A percentile compares a stretch with the other conserved stretches of the same genome.
Conservation (phyloP, 176 grass and related monocot genomes). For the Canna indica region DNA sequence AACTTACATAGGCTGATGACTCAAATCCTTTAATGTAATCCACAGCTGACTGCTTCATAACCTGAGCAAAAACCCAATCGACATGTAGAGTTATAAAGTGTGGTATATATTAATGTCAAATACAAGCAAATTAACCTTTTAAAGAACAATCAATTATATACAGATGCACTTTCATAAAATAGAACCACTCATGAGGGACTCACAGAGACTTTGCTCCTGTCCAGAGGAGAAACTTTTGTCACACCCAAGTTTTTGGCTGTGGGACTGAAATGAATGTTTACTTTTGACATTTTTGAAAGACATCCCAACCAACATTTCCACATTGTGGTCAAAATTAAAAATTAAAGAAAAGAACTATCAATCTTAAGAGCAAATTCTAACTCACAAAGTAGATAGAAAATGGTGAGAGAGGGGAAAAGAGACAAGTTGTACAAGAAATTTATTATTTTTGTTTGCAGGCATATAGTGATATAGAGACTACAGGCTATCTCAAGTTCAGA, state of each 20-base stretch:
- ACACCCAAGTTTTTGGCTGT: too few species aligned
- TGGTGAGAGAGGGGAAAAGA: neutral
- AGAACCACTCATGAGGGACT: too few species aligned
- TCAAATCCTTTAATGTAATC: conserved; percentile 66
- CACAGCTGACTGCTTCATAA: conserved; percentile 53
- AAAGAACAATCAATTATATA: neutral
- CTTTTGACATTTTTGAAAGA: neutral
- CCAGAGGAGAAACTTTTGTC: too few species aligned
- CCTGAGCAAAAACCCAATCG: conserved; percentile 31
- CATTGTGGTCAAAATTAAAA: neutral
- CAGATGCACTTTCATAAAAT: too few species aligned
- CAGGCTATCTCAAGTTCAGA: neutral
- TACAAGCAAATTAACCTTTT: neutral
- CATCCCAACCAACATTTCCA: neutral
- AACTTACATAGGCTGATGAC: conserved; percentile 59
- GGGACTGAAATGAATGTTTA: too few species aligned
- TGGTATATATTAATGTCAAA: neutral
- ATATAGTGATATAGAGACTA: neutral
- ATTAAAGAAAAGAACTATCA: neutral
- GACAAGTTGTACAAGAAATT: neutral
- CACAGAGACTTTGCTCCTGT: too few species aligned
- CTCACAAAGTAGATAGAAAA: neutral
- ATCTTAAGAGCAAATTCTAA: neutral
- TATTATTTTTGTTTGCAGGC: neutral
- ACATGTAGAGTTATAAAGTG: too few species aligned